Base-by-base conservation (phyloP, 352 stramenopile genomes). In the Pythium coloratum region DNA sequence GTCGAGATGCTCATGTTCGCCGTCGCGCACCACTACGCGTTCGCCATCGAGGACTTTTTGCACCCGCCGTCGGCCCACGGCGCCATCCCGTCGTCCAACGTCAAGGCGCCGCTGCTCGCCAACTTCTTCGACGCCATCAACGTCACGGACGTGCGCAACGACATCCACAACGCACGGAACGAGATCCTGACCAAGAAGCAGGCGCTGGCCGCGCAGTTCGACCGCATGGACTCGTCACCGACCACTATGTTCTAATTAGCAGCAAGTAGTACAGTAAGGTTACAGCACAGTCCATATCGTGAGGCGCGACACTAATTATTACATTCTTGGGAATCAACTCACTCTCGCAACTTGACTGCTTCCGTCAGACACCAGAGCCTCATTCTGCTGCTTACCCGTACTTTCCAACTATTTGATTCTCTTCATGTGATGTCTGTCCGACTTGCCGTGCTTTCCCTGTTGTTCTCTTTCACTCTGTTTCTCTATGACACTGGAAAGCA, bases 1-100 rank as follows among this genome's bases (percentile, higher is more conserved):
- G 81, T 97, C 33, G 94, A 98, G 69, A 98, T 98, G 94, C 82
- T 98, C 56, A 82, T 95, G 55, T 96, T 97, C 56, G 91, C 93
- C 6, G 64, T 98, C 24, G 90, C 89, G 26, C 96, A 98, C 76
- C 92, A 96, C 69, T 98, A 92, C 64, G 90, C 90, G 16, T 98
- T 98, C 59, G 88, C 86, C 3, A 95, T 97, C 67, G 90, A 95
- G 44, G 92, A 98, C 69, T 98, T 95, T 71, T 55, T 95, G 38
- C 66, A 75, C 18, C 70, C 76, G 9, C 71, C 80, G 26, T 68
- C 69, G 12, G 24, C 32, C 20, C 26, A 66, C 1, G 71, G 73
- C 1, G 56, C 74, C 47, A 64, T 91, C 28, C 76, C 86, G 57
- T 84, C 80, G 38, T 91, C 80, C 13, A 91, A 94, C 49, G 86